Conservation (phyloP, 306 rosid genomes). For the Malus sylvestris region DNA sequence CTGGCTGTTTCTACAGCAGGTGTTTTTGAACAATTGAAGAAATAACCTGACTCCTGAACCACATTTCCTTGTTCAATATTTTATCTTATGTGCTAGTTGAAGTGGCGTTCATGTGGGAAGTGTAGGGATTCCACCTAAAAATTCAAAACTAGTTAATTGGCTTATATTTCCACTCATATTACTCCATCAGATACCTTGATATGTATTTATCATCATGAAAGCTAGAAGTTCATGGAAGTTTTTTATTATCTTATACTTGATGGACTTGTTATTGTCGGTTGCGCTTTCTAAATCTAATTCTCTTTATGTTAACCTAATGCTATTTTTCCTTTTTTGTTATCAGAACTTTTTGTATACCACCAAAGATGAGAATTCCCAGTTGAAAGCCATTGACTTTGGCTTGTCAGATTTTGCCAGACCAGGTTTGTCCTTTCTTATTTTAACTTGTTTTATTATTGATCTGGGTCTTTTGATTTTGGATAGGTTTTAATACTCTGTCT, state of each 20-base stretch:
- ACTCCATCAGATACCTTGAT: not conserved
- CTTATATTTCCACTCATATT: not conserved
- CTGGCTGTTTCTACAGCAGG: not conserved
- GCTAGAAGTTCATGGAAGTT: not conserved
- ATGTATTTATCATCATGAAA: not conserved
- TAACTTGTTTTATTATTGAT: constrained; percentile 15
- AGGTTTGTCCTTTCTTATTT: constrained; percentile 43
- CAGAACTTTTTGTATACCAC: constrained; percentile 89
- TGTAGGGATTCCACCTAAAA: not conserved
- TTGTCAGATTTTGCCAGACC: constrained; percentile 92
- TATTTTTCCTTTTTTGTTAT: not conserved
- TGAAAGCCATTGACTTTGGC: constrained; percentile 98
- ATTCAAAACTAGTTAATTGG: not conserved
- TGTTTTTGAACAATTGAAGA: not conserved
- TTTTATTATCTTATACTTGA: not conserved
- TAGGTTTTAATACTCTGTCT: constrained; percentile 17
- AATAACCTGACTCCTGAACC: not conserved
- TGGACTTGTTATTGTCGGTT: not conserved
- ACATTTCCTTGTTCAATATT: not conserved
- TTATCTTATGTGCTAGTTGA: not conserved
- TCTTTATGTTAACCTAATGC: not conserved
- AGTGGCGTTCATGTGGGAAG: not conserved
- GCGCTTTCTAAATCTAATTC: not conserved
- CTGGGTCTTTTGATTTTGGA: constrained; percentile 1
- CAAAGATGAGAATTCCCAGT: constrained; percentile 73